A percentile compares a stretch with the other conserved stretches of the same genome.
Evolutionary conservation across 257 asterid genomes (phyloP).

Genomic region (Thymus mandschuricus): DNA sequence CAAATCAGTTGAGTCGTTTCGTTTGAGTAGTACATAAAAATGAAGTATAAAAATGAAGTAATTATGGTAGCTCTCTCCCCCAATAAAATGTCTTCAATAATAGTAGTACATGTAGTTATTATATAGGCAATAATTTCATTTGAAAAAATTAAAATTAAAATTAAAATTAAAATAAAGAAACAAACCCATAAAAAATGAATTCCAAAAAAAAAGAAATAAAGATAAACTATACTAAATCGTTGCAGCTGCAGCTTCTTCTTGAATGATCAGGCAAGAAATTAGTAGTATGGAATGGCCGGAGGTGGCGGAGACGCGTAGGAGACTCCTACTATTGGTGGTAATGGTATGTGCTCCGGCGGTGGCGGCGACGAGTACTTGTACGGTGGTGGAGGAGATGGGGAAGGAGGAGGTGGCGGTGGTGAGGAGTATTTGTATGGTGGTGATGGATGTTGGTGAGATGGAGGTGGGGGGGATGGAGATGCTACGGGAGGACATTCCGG

Average conservation of each 20-base stretch:
- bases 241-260: constrained; percentile 27
- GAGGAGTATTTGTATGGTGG: constrained; percentile 42
- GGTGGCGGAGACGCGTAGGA: constrained; percentile 63
- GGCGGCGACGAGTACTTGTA: constrained; percentile 38
- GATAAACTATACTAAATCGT: constrained; percentile 35
- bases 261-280: constrained; percentile 21
- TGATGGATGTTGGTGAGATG: constrained; percentile 21
- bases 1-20: no score
- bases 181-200: constrained; percentile 39
- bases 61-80: constrained; percentile 31
- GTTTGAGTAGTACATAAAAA: neutral
- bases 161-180: constrained; percentile 23
- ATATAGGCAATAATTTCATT: constrained; percentile 30
- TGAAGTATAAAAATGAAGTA: constrained; percentile 32
- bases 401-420: constrained; percentile 33
- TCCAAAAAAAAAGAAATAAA: constrained; percentile 30
- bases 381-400: constrained; percentile 31
- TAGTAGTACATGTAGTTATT: constrained; percentile 29
- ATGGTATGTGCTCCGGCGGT: constrained; percentile 32
- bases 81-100: constrained; percentile 30
- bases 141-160: constrained; percentile 21
- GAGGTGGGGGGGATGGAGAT: constrained; percentile 39
- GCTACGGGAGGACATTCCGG: constrained; percentile 26
- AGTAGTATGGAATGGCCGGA: constrained; percentile 54
- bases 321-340: constrained; percentile 52